Evolutionary conservation across 2,329 filamentous ascomycete species (phyloP).

Genomic region (Ascosphaera aggregata): DNA sequence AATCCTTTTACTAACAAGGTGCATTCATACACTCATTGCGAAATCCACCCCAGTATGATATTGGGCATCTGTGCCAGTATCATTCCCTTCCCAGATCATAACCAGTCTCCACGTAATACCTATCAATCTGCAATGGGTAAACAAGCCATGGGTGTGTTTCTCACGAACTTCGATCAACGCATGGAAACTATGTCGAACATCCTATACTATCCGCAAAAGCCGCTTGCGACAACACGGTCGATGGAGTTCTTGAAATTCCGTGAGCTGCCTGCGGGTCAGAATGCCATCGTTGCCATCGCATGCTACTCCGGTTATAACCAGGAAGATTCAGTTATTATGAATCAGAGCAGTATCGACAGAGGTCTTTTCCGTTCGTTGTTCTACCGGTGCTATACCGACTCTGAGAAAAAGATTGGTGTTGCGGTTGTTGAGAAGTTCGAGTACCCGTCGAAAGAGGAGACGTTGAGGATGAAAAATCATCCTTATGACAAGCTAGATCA

Average conservation of each 20-base stretch:
- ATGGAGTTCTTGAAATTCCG: constrained; percentile 99
- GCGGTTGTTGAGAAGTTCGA: constrained; percentile 86
- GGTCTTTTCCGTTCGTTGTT: constrained; percentile 94
- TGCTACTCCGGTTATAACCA: constrained; percentile 99
- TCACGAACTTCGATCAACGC: constrained; percentile 87
- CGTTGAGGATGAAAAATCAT: constrained; percentile 76
- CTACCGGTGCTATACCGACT: constrained; percentile 92
- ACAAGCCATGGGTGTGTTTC: constrained; percentile 97
- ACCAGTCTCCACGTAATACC: constrained; percentile 91
- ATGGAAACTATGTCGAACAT: constrained; percentile 99
- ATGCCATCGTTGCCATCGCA: constrained; percentile 92
- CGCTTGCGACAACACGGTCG: constrained; percentile 78
- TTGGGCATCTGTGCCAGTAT: constrained; percentile 96
- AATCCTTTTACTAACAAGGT: constrained; percentile 69
- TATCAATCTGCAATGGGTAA: constrained; percentile 99
- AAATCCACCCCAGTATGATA: constrained; percentile 99
- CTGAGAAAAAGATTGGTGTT: constrained; percentile 88
- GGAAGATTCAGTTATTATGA: constrained; percentile 99
- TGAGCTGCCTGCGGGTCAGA: constrained; percentile 88
- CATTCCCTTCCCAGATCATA: constrained; percentile 98
- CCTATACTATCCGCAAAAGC: constrained; percentile 96
- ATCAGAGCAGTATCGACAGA: constrained; percentile 95
- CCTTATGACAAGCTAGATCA: constrained; percentile 86
- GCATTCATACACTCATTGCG: constrained; percentile 91
- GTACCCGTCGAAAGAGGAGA: constrained; percentile 75